Evolutionary conservation across 345 rosid species (phyloP).

Genomic region (Laguncularia racemosa): DNA sequence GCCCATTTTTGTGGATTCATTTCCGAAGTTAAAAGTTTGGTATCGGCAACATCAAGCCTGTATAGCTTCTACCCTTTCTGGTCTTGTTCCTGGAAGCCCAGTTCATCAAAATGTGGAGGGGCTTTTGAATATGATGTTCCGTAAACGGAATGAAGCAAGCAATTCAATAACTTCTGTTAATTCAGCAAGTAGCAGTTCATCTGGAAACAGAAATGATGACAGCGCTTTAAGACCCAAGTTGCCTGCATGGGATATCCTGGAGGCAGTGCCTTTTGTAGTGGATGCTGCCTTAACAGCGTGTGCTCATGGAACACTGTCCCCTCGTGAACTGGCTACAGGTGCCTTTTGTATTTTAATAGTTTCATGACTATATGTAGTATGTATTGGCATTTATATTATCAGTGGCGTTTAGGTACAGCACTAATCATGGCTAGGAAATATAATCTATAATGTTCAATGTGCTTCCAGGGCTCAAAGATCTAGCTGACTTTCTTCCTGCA

Average conservation of each 20-base stretch:
- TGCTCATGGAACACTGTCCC: slow-evolving; percentile 88
- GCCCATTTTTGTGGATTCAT: slow-evolving; percentile 82
- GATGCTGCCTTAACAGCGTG: slow-evolving; percentile 97
- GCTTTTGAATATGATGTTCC: slow-evolving; percentile 76
- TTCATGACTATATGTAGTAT: not conserved
- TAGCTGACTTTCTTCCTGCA: slow-evolving; percentile 95
- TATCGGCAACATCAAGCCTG: slow-evolving; percentile 87
- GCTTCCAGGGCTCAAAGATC: slow-evolving; percentile 81
- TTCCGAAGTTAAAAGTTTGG: slow-evolving; percentile 88
- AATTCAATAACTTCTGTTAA: slow-evolving; percentile 53
- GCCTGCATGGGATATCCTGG: slow-evolving; percentile 96
- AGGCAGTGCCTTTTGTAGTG: slow-evolving; percentile 85
- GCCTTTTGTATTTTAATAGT: not conserved
- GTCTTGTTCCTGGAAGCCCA: slow-evolving; percentile 74
- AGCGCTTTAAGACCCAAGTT: slow-evolving; percentile 48
- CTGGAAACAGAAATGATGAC: slow-evolving; percentile 69
- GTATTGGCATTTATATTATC: too few species aligned
- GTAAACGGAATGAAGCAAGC: slow-evolving; percentile 54
- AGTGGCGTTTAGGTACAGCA: too few species aligned
- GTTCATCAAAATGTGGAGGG: slow-evolving; percentile 78
- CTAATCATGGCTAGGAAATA: too few species aligned
- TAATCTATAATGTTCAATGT: not conserved
- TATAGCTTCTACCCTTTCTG: slow-evolving; percentile 81
- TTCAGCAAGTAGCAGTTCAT: slow-evolving; percentile 78
- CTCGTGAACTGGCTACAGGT: slow-evolving; percentile 98